Base-by-base conservation (phyloP, 176 grass and related monocot species). In the Triticum turgidum region DNA sequence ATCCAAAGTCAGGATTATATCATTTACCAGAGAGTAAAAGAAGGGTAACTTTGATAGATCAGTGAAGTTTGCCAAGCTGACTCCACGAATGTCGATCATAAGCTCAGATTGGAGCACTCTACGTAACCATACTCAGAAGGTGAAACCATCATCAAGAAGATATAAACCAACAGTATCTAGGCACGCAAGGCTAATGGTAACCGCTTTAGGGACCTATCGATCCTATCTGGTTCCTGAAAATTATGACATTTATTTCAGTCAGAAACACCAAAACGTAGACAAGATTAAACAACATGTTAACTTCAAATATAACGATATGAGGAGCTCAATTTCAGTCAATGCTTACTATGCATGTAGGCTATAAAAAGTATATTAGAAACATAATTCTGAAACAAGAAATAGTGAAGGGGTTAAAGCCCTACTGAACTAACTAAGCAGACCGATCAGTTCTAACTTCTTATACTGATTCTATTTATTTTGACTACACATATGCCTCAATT, bases 61-160 rank as follows among this genome's bases (percentile, higher is more conserved):
- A 74, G 92, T 85, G 79, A 90, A 92, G 84, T 91, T 91, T 51
- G 88, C 58, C 54, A 94, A 35, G 45, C 83, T 89, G 66, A 82
- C 52, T 83, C 94, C 94, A 90, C 92, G 85, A 91, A 98, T 78
- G 77, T 69, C 81, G 61, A 75, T 94, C 63, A 92, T 66, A 8
- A 92, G 56, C 83, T 94, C 94, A 80, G 97, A 84, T 70, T 90
- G 77, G 3, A 88, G 62, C 90, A 90, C 96, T 80, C 97, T 96
- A 65, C 94, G 94, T 61, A 98, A 92, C 97, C 94, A 98, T 61
- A 94, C 69, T 87, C 92, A 52, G 70, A 98, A 94, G 62, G 62
- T 91, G 80, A 98, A 94, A 5, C 97, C 92, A 74, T 98, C 92
- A 66, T 94, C 91, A 87, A 93, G 91, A 70, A 98, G 87, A 72